Evolutionary conservation across 345 rosid genomes (phyloP), one percentile per base, ranked within the genome.

Genomic region (Boechera stricta): DNA sequence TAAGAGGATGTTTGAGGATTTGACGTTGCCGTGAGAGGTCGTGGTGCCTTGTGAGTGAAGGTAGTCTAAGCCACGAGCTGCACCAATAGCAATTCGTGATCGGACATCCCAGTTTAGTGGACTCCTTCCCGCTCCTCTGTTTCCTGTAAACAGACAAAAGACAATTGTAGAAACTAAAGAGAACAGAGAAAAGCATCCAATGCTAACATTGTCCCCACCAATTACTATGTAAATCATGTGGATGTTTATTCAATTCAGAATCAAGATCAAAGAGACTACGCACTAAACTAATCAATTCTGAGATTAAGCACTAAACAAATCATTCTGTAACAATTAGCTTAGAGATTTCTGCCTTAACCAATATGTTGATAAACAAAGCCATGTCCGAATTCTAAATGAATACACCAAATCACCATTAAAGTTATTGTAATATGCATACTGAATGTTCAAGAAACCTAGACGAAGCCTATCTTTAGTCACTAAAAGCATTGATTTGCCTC

Each of bases 1-100:
- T 31, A 94, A 90, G 42, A 92, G 93, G 73, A 92, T 81, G 75
- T 92, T 94, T n/a, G 98, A 90, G 15, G 98, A 89, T 75, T 90
- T 94, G 55, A 94, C 81, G 72, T 90, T 94, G 66, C 97, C 97
- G 58, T 94, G 97, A 74, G 90, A 89, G 52, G 84, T 80, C 3
- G 56, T 48, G 3, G 87, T 73, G 56, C 91, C 94, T 54, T 77
- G 83, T 11, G 98, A 87, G 75, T 94, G 98, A 62, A 91, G 85
- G 83, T 94, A 86, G 2, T 84, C 84, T 53, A 94, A 83, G 1
- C 89, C 97, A 31, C 81, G 88, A 18, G 93, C 90, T 12, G 94
- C 90, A 74, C 94, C 93, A 45, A 90, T 85, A 47, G 96, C 96
- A 39, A 91, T 84, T 41, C 81, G 7, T 29, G 86, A 81, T 76